A percentile compares a stretch with the other conserved stretches of the same genome.
phyloP scores from a whole-genome alignment of 805 yeast genomes.

The Sugiyamaella valdiviana region DNA sequence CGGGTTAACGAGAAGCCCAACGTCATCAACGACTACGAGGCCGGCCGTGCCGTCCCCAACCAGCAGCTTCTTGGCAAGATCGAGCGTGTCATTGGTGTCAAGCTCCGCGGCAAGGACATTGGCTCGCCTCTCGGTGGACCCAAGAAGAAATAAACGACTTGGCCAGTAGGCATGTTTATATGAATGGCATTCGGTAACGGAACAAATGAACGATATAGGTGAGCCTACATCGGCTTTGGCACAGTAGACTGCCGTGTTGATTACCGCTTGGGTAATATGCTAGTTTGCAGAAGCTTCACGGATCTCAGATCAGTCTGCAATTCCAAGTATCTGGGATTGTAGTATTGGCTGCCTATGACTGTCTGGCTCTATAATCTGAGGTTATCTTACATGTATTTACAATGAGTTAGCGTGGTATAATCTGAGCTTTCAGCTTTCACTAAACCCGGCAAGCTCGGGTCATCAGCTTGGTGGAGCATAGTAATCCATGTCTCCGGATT shows the following conservation, averaged over 20 bases:
- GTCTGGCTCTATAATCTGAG: too few relatives aligned
- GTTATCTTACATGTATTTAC: too few relatives aligned
- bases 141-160: slow-evolving; percentile 32
- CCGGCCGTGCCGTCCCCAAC: slow-evolving; percentile 93
- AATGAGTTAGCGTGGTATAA: not conserved
- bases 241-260: too few relatives aligned
- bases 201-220: too few relatives aligned
- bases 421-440: too few relatives aligned
- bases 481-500: not conserved
- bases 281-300: too few relatives aligned
- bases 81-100: slow-evolving; percentile 90
- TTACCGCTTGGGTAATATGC: too few relatives aligned
- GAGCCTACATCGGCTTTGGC: too few relatives aligned
- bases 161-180: not conserved
- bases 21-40: slow-evolving; percentile 92
- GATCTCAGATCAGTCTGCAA: too few relatives aligned
- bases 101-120: slow-evolving; percentile 91
- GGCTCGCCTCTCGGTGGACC: slow-evolving; percentile 71
- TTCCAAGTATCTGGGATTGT: too few relatives aligned
- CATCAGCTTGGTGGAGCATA: not conserved
- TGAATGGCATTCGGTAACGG: not conserved
- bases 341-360: too few relatives aligned
- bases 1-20: slow-evolving; percentile 93
- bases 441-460: too few relatives aligned
- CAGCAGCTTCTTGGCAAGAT: slow-evolving; percentile 89